These are phyloP conservation scores for Termitomyces sp. DNA, from an alignment of 768 basidiomycete species.

Conservation along the genomic window DNA sequence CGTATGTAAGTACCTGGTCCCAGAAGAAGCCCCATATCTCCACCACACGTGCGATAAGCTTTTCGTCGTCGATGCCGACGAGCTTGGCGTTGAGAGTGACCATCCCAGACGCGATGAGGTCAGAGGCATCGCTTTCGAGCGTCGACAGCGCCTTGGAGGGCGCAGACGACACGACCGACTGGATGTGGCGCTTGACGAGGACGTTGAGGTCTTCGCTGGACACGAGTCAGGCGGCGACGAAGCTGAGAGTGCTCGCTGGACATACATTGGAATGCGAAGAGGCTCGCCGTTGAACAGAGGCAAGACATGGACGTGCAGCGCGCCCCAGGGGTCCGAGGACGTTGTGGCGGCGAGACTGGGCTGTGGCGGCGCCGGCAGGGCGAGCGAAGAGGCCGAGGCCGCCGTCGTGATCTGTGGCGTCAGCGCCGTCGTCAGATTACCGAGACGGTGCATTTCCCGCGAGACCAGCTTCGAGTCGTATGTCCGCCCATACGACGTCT, in stretches of 20 bases:
- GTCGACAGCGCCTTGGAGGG: constrained; percentile 70
- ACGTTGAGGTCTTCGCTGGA: constrained; percentile 81
- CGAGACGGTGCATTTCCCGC: constrained; percentile 82
- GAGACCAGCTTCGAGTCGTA: constrained; percentile 79
- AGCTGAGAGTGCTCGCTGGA: not conserved
- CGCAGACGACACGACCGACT: constrained; percentile 61
- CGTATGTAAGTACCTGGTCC: constrained; percentile 81
- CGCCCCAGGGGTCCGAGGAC: constrained; percentile 72
- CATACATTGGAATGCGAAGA: constrained; percentile 77
- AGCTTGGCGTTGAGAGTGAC: constrained; percentile 87
- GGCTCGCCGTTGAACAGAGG: constrained; percentile 92
- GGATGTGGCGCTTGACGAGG: constrained; percentile 76
- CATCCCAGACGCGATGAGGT: constrained; percentile 86
- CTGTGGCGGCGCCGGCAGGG: constrained; percentile 35
- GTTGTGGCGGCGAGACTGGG: constrained; percentile 33
- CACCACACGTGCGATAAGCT: constrained; percentile 70
- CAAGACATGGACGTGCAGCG: constrained; percentile 80
- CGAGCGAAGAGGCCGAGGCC: constrained; percentile 44
- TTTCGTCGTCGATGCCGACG: constrained; percentile 68
- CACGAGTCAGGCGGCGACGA: not conserved
- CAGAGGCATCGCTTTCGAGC: constrained; percentile 74
- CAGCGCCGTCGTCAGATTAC: constrained; percentile 49
- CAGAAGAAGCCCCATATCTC: constrained; percentile 95
- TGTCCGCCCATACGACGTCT: constrained; percentile 62
- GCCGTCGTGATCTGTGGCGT: constrained; percentile 45